Conservation (phyloP, 352 stramenopile species). For the Lagenidium sp. region DNA sequence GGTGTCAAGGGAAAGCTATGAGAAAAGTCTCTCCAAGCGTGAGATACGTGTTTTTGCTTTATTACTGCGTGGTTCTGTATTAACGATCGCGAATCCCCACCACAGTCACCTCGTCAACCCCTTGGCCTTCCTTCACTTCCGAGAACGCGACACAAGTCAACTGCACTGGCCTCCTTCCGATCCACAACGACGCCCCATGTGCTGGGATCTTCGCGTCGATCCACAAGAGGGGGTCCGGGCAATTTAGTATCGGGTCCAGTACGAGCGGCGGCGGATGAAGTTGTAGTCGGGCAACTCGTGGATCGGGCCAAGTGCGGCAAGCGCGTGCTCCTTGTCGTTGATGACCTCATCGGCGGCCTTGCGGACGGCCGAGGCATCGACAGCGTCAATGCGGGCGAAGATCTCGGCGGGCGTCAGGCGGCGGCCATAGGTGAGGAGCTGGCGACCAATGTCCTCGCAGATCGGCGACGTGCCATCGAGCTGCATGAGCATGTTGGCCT, state of each 20-base stretch:
- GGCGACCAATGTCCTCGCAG: constrained; percentile 99
- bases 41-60: no score
- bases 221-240: no score
- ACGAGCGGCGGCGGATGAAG: constrained; percentile 98
- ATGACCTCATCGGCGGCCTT: constrained; percentile 85
- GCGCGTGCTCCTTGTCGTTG: constrained; percentile 98
- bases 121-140: no score
- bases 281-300: constrained; percentile 99
- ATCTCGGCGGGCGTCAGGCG: constrained; percentile 98
- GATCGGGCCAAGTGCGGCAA: constrained; percentile 96
- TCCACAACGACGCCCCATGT: no score
- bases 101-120: no score
- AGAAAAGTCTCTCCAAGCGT: no score
- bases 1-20: neutral
- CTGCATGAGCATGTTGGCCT: constrained; percentile 99
- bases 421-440: constrained; percentile 95
- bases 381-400: constrained; percentile 98
- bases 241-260: constrained; percentile 96
- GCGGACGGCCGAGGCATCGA: constrained; percentile 93
- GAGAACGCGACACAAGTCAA: no score
- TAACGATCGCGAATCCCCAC: no score
- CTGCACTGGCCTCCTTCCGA: no score
- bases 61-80: no score
- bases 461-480: constrained; percentile 97
- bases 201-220: no score